Percentiles rank a stretch among this genome's conserved stretches.
These are phyloP conservation scores for Thamnidium elegans DNA, from an alignment of 192 early-diverging fungal species.

Conservation along the genomic window DNA sequence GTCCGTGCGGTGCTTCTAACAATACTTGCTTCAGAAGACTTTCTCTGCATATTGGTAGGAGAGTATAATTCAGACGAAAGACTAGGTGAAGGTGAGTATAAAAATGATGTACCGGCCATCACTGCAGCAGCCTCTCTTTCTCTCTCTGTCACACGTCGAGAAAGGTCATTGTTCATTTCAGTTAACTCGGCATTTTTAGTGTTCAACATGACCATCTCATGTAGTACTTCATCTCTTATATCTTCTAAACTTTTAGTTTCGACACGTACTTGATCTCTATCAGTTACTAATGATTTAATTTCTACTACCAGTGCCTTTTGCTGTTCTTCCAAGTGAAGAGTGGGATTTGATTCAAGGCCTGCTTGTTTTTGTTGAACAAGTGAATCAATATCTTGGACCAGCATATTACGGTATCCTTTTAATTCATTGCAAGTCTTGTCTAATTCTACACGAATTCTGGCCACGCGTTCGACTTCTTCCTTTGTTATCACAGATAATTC, in stretches of 20 bases:
- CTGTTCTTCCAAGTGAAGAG: conserved; percentile 35
- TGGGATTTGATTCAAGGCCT: conserved; percentile 18
- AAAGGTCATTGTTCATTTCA: conserved; percentile 55
- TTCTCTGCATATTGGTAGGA: conserved; percentile 15
- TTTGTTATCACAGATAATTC: conserved; percentile 16
- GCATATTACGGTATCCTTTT: conserved; percentile 27
- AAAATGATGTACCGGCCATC: conserved; percentile 34
- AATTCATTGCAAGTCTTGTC: conserved; percentile 31
- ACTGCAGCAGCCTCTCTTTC: conserved; percentile 36
- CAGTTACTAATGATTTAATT: conserved; percentile 43
- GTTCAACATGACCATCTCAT: conserved; percentile 51
- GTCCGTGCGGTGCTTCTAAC: conserved; percentile 15
- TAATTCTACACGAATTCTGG: conserved; percentile 26
- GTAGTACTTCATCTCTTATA: conserved; percentile 46
- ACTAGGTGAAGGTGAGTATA: conserved; percentile 20
- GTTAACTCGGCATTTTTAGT: conserved; percentile 53
- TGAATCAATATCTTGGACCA: conserved; percentile 32
- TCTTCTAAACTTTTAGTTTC: conserved; percentile 42
- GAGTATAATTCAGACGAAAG: conserved; percentile 22
- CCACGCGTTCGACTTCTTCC: conserved; percentile 20
- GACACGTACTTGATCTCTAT: conserved; percentile 42
- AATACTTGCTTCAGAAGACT: conserved; percentile 23
- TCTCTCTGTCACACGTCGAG: conserved; percentile 35
- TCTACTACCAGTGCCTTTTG: conserved; percentile 46
- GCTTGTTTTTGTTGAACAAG: conserved; percentile 39